These are phyloP conservation scores for Tylopilus felleus DNA, from an alignment of 768 basidiomycete genomes.

Conservation along the genomic window DNA sequence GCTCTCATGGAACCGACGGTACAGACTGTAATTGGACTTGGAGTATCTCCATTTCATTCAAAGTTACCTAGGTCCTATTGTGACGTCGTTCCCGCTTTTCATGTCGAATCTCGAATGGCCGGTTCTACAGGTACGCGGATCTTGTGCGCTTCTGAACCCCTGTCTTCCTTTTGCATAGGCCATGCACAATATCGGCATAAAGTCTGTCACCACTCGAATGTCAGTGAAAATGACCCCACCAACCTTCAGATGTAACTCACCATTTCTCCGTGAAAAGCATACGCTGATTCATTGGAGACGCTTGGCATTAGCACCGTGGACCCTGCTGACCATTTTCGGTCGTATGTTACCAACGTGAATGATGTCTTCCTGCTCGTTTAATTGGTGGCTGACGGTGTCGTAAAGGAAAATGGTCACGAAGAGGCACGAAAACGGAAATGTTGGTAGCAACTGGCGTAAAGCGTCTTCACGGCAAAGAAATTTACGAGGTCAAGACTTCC, in stretches of 20 bases:
- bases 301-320: not conserved
- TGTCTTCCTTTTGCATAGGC: not conserved
- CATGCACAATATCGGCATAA: not conserved
- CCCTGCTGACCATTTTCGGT: not conserved
- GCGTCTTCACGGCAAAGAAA: not conserved
- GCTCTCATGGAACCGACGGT: not conserved
- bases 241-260: not conserved
- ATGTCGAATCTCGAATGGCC: slow-evolving; percentile 1
- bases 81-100: not conserved
- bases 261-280: not conserved
- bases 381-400: not conserved
- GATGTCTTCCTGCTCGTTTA: not conserved
- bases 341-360: slow-evolving; percentile 1
- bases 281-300: not conserved
- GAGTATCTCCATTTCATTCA: not conserved
- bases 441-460: slow-evolving; percentile 1
- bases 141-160: not conserved
- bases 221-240: not conserved
- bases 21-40: not conserved
- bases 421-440: not conserved
- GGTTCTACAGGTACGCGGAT: not conserved
- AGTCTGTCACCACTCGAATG: not conserved
- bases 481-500: not conserved
- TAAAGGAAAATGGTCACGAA: not conserved
- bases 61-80: not conserved